A percentile compares a stretch with the other conserved stretches of the same genome.
Evolutionary conservation across 2,329 filamentous ascomycete genomes (phyloP).

Genomic region (Fusarium scirpi): DNA sequence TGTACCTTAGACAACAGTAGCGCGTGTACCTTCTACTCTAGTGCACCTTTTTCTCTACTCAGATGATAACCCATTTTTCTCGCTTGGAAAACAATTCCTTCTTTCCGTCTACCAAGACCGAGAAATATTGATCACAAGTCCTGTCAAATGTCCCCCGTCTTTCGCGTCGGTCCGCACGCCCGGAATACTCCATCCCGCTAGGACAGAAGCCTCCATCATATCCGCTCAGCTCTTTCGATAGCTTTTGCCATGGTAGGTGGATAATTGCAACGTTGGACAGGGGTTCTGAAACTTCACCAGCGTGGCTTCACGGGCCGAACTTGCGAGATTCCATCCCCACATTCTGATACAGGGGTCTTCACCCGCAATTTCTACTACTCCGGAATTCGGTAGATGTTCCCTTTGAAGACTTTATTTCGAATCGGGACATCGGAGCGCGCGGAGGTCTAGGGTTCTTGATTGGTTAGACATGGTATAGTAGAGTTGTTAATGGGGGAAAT

Average conservation of each 20-base stretch:
- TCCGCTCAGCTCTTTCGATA: constrained; percentile 2
- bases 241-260: constrained; percentile 24
- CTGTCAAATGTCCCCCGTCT: neutral
- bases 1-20: neutral
- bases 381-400: constrained; percentile 19
- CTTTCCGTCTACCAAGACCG: neutral
- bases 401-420: neutral
- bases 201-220: constrained; percentile 3
- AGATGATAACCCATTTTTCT: neutral
- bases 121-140: neutral
- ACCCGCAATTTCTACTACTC: constrained; percentile 4
- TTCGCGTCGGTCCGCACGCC: neutral
- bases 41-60: neutral
- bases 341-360: neutral
- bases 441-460: constrained; percentile 29
- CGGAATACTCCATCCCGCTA: neutral
- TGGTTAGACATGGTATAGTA: neutral
- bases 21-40: neutral
- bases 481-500: neutral
- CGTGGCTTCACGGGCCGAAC: constrained; percentile 13
- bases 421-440: constrained; percentile 18
- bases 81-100: constrained; percentile 3
- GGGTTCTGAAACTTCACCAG: constrained; percentile 19
- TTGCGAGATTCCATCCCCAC: neutral
- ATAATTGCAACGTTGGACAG: constrained; percentile 7